phyloP scores from a whole-genome alignment of 1,284 basidiomycete species.

The Thecaphora thlaspeos region DNA sequence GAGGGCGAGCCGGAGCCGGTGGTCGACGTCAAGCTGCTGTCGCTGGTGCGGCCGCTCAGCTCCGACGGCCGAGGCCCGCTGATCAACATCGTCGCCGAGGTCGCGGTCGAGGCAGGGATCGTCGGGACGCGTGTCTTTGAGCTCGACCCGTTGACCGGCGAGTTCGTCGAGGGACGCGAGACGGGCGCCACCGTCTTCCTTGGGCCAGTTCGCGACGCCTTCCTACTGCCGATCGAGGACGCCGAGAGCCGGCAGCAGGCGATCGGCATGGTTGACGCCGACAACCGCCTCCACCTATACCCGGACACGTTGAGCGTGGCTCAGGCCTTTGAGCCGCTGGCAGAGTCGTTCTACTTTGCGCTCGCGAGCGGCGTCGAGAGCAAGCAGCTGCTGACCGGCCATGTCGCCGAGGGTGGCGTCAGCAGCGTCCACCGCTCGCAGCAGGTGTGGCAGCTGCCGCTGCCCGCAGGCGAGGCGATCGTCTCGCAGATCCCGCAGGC shows the following conservation, averaged over 20 bases:
- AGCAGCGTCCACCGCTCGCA: constrained; percentile 20
- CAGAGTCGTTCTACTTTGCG: constrained; percentile 25
- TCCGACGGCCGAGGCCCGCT: constrained; percentile 39
- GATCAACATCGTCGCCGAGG: constrained; percentile 47
- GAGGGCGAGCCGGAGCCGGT: constrained; percentile 43
- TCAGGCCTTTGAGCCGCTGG: constrained; percentile 24
- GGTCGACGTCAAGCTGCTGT: constrained; percentile 43
- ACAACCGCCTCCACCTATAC: constrained; percentile 55
- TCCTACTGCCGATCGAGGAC: constrained; percentile 40
- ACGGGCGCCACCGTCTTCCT: constrained; percentile 33
- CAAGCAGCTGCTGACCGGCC: constrained; percentile 22
- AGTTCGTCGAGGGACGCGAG: constrained; percentile 29
- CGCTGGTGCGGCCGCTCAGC: constrained; percentile 42
- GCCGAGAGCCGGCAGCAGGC: constrained; percentile 59
- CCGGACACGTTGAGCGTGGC: constrained; percentile 36
- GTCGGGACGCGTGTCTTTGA: constrained; percentile 49
- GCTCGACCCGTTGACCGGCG: constrained; percentile 52
- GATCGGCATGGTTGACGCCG: constrained; percentile 67
- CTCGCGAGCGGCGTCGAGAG: constrained; percentile 1
- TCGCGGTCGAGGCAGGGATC: constrained; percentile 23
- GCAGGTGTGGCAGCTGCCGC: constrained; percentile 38
- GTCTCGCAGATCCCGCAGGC: constrained; percentile 9
- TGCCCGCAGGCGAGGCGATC: constrained; percentile 32
- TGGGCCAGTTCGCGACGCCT: constrained; percentile 36
- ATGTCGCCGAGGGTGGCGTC: constrained; percentile 15